Base-by-base conservation (phyloP, 257 asterid species). In the Lavandula angustifolia region DNA sequence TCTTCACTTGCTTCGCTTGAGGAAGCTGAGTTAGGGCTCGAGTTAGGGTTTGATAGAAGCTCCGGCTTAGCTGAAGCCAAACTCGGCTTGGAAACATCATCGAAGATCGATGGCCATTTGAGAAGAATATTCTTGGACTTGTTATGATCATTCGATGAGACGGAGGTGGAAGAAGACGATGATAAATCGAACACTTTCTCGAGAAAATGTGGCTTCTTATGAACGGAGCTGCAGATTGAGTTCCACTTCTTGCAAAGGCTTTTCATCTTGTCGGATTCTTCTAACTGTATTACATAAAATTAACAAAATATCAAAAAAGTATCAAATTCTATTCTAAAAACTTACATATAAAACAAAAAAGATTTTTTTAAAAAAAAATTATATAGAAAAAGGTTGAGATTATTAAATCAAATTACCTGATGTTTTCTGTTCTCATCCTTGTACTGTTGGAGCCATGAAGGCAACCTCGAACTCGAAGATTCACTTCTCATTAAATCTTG, bases 21-120 rank as follows among this genome's bases (percentile, higher is more conserved):
- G 13, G 98, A 92, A 64, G 98, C 96, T 5, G 98, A 92, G 31
- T 92, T 92, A 3, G 98, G 98, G 69, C 98, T 92, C 0, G 98
- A 92, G 58, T 84, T 89, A 0, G 98, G 98, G 74, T 92, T 92
- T 4, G 96, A 89, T 31, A 87, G 68, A 58, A 92, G 94, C 16
- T 85, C 97, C 0, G 95, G 96, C 27, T 82, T 85, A 13, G 72
- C 27, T 37, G 57, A 22, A 22, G 27, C 27, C 27, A 22, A 22
- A 22, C 27, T 71, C 0, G 89, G 79, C 51, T 78, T 81, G 9
- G 75, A 73, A 33, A 66, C 76, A 57, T 72, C 84, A 3, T 69
- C 81, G 6, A 81, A 51, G 63, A 76, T 78, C 32, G 73, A 44
- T 1, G 95, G 91, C 80, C 88, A 81, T 6, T 79, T 70, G 34